Conservation (phyloP, 148 eudicot species). For the Arctostaphylos glauca region DNA sequence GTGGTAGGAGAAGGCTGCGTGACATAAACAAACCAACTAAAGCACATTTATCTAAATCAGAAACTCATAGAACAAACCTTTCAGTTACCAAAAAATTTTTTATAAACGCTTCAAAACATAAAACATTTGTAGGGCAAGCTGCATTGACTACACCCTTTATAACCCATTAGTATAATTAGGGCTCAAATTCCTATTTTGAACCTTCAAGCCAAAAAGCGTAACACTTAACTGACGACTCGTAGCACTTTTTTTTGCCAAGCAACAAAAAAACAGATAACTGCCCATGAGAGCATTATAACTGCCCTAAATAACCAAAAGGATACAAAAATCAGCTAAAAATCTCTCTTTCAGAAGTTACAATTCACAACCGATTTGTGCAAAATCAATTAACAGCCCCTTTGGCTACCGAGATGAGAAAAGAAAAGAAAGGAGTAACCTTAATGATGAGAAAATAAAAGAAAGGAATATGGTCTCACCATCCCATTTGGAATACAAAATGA, state of each 20-base stretch:
- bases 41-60: background rate
- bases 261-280: background rate
- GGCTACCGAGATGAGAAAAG: no score
- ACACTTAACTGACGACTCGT: background rate
- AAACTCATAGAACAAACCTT: background rate
- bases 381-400: no score
- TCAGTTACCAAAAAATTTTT: background rate
- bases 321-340: background rate
- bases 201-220: no score
- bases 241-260: no score
- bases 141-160: background rate
- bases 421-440: no score
- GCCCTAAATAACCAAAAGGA: background rate
- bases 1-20: constrained; percentile 94
- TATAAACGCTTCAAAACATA: background rate
- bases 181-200: no score
- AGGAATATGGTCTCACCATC: no score
- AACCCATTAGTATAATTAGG: background rate
- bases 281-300: background rate
- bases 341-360: background rate
- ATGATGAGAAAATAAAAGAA: no score
- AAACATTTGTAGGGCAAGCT: background rate
- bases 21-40: constrained; percentile 8
- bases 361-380: no score
- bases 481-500: no score